A percentile compares a stretch with the other conserved stretches of the same genome.
These are phyloP conservation scores for Globisporangium sylvaticum DNA, from an alignment of 352 stramenopile genomes.

Conservation along the genomic window DNA sequence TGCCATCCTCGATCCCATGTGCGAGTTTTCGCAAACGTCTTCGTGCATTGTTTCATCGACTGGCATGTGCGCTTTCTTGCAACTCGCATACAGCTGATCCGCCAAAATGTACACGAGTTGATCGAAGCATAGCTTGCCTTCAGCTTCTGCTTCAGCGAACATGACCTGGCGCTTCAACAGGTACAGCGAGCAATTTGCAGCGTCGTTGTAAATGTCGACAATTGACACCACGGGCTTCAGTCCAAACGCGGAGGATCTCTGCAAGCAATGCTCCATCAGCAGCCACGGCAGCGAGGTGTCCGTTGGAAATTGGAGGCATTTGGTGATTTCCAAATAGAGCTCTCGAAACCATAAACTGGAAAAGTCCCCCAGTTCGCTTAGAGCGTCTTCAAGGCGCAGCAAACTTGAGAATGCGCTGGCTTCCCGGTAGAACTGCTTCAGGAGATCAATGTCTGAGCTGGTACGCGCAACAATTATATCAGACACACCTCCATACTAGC, in stretches of 20 bases:
- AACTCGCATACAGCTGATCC: constrained; percentile 56
- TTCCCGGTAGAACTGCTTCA: constrained; percentile 55
- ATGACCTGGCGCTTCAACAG: constrained; percentile 61
- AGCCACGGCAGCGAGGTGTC: constrained; percentile 82
- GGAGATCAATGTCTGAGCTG: constrained; percentile 57
- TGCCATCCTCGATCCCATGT: not conserved
- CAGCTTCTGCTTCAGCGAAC: constrained; percentile 79
- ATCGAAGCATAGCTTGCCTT: constrained; percentile 81
- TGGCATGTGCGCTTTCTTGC: constrained; percentile 33
- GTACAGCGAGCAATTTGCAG: constrained; percentile 41
- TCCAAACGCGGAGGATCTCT: constrained; percentile 12
- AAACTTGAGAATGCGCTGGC: constrained; percentile 43
- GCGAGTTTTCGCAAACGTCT: not conserved
- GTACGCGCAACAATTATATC: not conserved
- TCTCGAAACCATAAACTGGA: constrained; percentile 80
- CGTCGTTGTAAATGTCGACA: constrained; percentile 87
- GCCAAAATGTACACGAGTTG: constrained; percentile 68
- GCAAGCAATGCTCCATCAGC: constrained; percentile 57
- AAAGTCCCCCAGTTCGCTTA: constrained; percentile 58
- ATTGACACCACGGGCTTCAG: constrained; percentile 46
- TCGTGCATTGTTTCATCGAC: not conserved
- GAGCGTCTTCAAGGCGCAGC: constrained; percentile 43
- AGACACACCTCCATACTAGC: not conserved
- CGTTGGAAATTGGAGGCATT: constrained; percentile 76
- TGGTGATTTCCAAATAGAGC: constrained; percentile 67